Percentiles rank a stretch among this genome's conserved stretches.
These are phyloP conservation scores for Talaromyces sp. DNA, from an alignment of 2,329 filamentous ascomycete genomes.

Conservation along the genomic window DNA sequence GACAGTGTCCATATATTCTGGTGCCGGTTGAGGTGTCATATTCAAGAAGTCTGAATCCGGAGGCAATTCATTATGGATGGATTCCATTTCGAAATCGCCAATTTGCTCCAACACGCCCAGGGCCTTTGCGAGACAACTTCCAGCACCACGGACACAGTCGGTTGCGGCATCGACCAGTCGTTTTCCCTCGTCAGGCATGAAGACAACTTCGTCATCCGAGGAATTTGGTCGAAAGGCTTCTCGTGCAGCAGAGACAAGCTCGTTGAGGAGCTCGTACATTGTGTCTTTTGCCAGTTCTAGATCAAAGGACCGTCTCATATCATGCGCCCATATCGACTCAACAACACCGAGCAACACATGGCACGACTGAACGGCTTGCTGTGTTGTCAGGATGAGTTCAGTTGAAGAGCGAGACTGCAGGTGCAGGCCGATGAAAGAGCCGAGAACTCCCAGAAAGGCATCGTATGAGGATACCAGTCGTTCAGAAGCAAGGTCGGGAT, in stretches of 20 bases:
- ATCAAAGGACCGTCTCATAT: constrained; percentile 61
- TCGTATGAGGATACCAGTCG: constrained; percentile 77
- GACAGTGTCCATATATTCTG: not conserved
- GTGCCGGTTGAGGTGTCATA: constrained; percentile 19
- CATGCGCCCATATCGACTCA: constrained; percentile 76
- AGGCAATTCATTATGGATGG: constrained; percentile 45
- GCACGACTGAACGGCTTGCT: constrained; percentile 77
- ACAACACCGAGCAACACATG: constrained; percentile 73
- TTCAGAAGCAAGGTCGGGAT: constrained; percentile 76
- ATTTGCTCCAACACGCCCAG: constrained; percentile 81
- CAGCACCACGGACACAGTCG: constrained; percentile 81
- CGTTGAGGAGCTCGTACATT: constrained; percentile 75
- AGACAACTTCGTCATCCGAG: constrained; percentile 68
- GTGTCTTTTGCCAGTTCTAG: constrained; percentile 65
- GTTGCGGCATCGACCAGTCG: constrained; percentile 74
- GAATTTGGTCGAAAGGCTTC: constrained; percentile 70
- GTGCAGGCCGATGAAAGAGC: constrained; percentile 89
- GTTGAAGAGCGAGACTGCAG: constrained; percentile 86
- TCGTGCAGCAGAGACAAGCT: constrained; percentile 74
- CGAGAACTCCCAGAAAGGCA: constrained; percentile 81
- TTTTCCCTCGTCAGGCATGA: constrained; percentile 74
- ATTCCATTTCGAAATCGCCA: constrained; percentile 80
- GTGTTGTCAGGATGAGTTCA: constrained; percentile 76
- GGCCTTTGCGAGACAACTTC: constrained; percentile 84
- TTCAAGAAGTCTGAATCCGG: constrained; percentile 14